A percentile compares a stretch with the other conserved stretches of the same genome.
Evolutionary conservation across 2,329 filamentous ascomycete genomes (phyloP).

Genomic region (Sporothrix brasiliensis): DNA sequence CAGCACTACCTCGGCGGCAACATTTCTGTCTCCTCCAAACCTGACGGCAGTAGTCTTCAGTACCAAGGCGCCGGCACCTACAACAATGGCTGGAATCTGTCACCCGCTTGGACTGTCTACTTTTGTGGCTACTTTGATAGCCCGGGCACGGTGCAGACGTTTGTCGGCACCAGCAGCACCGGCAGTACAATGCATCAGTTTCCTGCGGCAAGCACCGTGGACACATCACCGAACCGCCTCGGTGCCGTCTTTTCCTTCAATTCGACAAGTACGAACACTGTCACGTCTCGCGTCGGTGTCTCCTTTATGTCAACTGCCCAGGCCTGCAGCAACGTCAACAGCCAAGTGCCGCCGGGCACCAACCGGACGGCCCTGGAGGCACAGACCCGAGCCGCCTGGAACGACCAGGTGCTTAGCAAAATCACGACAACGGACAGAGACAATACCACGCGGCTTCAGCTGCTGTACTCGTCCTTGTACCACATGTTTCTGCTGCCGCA

Average conservation of each 20-base stretch:
- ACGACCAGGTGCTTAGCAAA: slow-evolving; percentile 58
- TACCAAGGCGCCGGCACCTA: slow-evolving; percentile 66
- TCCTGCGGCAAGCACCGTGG: slow-evolving; percentile 39
- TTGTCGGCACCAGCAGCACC: slow-evolving; percentile 45
- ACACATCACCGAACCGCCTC: slow-evolving; percentile 41
- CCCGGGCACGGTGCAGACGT: slow-evolving; percentile 37
- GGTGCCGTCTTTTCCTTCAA: slow-evolving; percentile 60
- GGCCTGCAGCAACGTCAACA: slow-evolving; percentile 54
- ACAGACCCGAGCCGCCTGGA: slow-evolving; percentile 54
- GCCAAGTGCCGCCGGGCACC: slow-evolving; percentile 56
- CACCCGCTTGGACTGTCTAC: slow-evolving; percentile 64
- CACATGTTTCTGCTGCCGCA: slow-evolving; percentile 70
- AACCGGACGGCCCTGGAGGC: slow-evolving; percentile 52
- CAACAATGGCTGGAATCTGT: slow-evolving; percentile 67
- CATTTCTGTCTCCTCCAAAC: slow-evolving; percentile 48
- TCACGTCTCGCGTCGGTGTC: slow-evolving; percentile 65
- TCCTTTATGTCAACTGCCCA: slow-evolving; percentile 66
- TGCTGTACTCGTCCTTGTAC: slow-evolving; percentile 70
- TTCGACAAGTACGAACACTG: slow-evolving; percentile 41
- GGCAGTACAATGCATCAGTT: slow-evolving; percentile 43
- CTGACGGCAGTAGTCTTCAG: slow-evolving; percentile 42
- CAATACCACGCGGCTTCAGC: slow-evolving; percentile 56
- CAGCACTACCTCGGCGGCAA: slow-evolving; percentile 65
- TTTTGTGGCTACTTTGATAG: slow-evolving; percentile 64
- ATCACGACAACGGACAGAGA: slow-evolving; percentile 60